These are phyloP conservation scores for Verbena officinalis DNA, from an alignment of 257 asterid species.

Conservation along the genomic window DNA sequence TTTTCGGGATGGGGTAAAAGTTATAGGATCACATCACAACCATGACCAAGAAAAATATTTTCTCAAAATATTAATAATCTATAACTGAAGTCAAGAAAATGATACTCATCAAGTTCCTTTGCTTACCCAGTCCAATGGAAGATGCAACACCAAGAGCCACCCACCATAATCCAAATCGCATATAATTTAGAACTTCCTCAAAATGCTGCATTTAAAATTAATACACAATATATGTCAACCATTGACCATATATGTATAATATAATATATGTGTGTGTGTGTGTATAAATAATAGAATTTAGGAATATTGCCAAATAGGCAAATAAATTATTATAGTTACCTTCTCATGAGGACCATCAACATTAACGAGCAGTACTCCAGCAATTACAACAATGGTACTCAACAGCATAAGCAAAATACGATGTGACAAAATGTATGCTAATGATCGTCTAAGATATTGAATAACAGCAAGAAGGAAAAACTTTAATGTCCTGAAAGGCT, in stretches of 20 bases:
- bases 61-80: not conserved
- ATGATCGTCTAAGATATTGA: constrained; percentile 47
- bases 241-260: constrained; percentile 16
- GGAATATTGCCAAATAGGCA: not conserved
- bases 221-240: constrained; percentile 22
- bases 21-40: not conserved
- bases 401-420: constrained; percentile 51
- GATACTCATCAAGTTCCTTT: constrained; percentile 15
- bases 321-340: constrained; percentile 39
- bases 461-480: constrained; percentile 51
- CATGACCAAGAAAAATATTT: not conserved
- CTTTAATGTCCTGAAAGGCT: constrained; percentile 64
- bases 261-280: not conserved
- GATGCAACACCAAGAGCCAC: constrained; percentile 96
- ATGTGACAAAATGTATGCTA: constrained; percentile 48
- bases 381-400: constrained; percentile 37
- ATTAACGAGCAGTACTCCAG: constrained; percentile 45
- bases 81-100: constrained; percentile 1
- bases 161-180: constrained; percentile 92
- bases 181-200: constrained; percentile 64
- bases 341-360: constrained; percentile 58
- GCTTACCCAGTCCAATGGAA: constrained; percentile 94
- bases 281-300: no score
- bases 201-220: constrained; percentile 58
- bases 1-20: not conserved